phyloP scores from a whole-genome alignment of 768 basidiomycete species.

The Boletus rex-veris region DNA sequence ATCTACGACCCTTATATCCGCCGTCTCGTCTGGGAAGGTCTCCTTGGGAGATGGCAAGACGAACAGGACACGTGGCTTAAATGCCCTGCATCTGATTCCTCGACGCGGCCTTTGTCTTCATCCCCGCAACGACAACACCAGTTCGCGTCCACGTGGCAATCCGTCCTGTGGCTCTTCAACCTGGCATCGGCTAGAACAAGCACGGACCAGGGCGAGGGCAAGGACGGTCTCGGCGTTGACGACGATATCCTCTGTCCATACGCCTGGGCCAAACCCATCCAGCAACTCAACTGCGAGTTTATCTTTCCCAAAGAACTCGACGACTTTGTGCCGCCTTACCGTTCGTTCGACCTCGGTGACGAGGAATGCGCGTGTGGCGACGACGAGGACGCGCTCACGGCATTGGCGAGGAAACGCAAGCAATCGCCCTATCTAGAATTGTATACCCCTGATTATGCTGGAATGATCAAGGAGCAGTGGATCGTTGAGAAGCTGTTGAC shows the following conservation, averaged over 20 bases:
- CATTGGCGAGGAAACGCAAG: neutral
- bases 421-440: conserved; percentile 58
- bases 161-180: conserved; percentile 9
- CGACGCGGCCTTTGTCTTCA: neutral
- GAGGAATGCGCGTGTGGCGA: neutral
- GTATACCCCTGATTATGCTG: conserved; percentile 78
- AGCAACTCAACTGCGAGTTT: conserved; percentile 76
- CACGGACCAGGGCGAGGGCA: neutral
- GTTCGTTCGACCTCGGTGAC: too few relatives aligned
- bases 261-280: conserved; percentile 70
- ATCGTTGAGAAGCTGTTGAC: conserved; percentile 80
- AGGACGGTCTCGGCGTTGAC: conserved; percentile 38
- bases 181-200: neutral
- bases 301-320: conserved; percentile 78
- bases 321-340: conserved; percentile 32
- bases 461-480: conserved; percentile 60
- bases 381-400: neutral
- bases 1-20: conserved; percentile 90
- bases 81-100: conserved; percentile 40
- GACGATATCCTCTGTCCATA: conserved; percentile 69
- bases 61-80: conserved; percentile 50
- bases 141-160: conserved; percentile 27
- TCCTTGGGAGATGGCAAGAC: conserved; percentile 37
- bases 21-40: conserved; percentile 85
- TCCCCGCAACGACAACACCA: conserved; percentile 2